These are phyloP conservation scores for Leccinum fallax DNA, from an alignment of 1,284 basidiomycete species.

Conservation along the genomic window DNA sequence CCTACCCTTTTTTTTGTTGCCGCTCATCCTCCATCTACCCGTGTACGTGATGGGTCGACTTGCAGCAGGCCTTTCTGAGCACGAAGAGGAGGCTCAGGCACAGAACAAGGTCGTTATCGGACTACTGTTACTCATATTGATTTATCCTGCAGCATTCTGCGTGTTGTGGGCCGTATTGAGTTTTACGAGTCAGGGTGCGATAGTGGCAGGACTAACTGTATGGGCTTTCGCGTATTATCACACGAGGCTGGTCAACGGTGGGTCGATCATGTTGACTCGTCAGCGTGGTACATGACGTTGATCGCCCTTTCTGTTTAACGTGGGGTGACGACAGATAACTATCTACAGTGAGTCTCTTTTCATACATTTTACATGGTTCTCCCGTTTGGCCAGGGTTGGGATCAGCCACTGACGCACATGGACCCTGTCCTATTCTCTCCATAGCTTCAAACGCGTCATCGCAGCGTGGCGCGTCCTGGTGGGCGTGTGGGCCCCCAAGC, in stretches of 20 bases:
- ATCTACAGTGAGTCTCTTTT: conserved; percentile 64
- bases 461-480: conserved; percentile 90
- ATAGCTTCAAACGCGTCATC: conserved; percentile 75
- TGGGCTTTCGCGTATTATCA: conserved; percentile 84
- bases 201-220: conserved; percentile 54
- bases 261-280: conserved; percentile 36
- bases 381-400: conserved; percentile 10
- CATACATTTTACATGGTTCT: conserved; percentile 7
- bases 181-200: conserved; percentile 60
- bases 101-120: conserved; percentile 92
- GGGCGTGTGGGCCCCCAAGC: conserved; percentile 86
- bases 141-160: conserved; percentile 84
- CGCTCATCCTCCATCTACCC: conserved; percentile 80
- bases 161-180: conserved; percentile 78
- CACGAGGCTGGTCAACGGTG: conserved; percentile 72
- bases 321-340: conserved; percentile 59
- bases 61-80: conserved; percentile 74
- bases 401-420: conserved; percentile 23
- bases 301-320: neutral
- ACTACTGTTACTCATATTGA: conserved; percentile 69
- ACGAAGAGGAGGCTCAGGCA: conserved; percentile 91
- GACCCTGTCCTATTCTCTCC: conserved; percentile 12
- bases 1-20: conserved; percentile 87
- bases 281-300: conserved; percentile 26
- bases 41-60: conserved; percentile 79